Conservation (phyloP, 345 rosid species). For the Cochlearia excelsa region DNA sequence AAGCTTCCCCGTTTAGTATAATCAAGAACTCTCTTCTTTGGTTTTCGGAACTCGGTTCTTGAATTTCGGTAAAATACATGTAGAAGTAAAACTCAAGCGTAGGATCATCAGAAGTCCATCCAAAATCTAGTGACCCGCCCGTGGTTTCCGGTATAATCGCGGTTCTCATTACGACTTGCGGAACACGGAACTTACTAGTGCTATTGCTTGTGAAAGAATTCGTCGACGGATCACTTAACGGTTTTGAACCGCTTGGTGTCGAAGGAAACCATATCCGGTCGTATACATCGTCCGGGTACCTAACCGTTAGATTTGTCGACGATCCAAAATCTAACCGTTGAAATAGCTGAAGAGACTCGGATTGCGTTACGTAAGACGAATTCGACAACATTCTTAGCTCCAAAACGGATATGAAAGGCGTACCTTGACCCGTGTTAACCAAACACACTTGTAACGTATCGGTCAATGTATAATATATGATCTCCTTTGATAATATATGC, state of each 20-base stretch:
- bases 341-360: conserved; percentile 33
- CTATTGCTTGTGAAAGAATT: conserved; percentile 1
- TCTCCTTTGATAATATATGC: conserved; percentile 11
- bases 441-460: conserved; percentile 49
- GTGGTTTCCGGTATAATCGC: conserved; percentile 34
- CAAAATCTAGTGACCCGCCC: conserved; percentile 33
- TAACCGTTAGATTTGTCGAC: conserved; percentile 31
- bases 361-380: conserved; percentile 8
- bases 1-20: conserved; percentile 7
- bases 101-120: conserved; percentile 26
- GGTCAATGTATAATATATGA: conserved; percentile 38
- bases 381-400: conserved; percentile 44
- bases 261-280: conserved; percentile 47
- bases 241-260: not conserved
- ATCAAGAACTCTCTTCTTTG: conserved; percentile 29
- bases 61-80: conserved; percentile 38
- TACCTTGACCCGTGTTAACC: conserved; percentile 45
- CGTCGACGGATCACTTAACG: not conserved
- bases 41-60: conserved; percentile 17
- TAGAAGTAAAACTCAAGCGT: conserved; percentile 39
- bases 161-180: conserved; percentile 40
- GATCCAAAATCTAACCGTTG: conserved; percentile 41
- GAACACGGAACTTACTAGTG: conserved; percentile 14
- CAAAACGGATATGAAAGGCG: conserved; percentile 54
- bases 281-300: conserved; percentile 44